These are phyloP conservation scores for Amborella trichopoda DNA, from an alignment of 164 flowering plant genomes.

Conservation along the genomic window DNA sequence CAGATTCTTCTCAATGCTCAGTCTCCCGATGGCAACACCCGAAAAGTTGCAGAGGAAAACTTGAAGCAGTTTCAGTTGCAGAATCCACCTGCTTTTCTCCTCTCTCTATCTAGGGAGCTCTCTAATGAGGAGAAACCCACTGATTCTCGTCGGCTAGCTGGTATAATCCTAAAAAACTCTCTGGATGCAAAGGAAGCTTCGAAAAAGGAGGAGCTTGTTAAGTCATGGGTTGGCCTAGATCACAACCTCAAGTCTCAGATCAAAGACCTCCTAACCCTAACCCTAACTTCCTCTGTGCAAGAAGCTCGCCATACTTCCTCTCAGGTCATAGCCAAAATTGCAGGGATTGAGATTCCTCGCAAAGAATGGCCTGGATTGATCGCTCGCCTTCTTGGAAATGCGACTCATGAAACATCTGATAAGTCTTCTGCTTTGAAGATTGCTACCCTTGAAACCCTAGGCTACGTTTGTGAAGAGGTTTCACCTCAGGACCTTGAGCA, in stretches of 20 bases:
- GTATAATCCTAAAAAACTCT: conserved; percentile 69
- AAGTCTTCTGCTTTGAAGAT: conserved; percentile 25
- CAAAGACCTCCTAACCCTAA: conserved; percentile 43
- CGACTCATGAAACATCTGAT: conserved; percentile 33
- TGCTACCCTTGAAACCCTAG: conserved; percentile 70
- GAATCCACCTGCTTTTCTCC: conserved; percentile 45
- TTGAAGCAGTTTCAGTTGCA: conserved; percentile 63
- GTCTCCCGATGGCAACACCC: conserved; percentile 46
- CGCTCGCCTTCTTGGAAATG: conserved; percentile 41
- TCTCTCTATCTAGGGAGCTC: conserved; percentile 58
- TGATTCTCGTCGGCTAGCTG: conserved; percentile 67
- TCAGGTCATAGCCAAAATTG: conserved; percentile 66
- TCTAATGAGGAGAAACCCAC: conserved; percentile 57
- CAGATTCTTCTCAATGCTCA: conserved; percentile 62
- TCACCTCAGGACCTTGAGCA: conserved; percentile 55
- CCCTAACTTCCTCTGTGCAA: conserved; percentile 42
- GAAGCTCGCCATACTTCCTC: conserved; percentile 71
- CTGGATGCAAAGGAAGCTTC: conserved; percentile 62
- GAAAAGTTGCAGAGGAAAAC: conserved; percentile 48
- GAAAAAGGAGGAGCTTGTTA: conserved; percentile 39
- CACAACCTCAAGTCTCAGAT: conserved; percentile 37
- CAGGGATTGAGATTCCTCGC: conserved; percentile 55
- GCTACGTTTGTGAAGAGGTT: conserved; percentile 77
- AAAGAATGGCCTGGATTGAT: conserved; percentile 76
- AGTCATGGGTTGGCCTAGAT: conserved; percentile 57